Percentiles rank a stretch among this genome's conserved stretches.
Conservation (phyloP, 768 basidiomycete species). For the Amanita phalloides region DNA sequence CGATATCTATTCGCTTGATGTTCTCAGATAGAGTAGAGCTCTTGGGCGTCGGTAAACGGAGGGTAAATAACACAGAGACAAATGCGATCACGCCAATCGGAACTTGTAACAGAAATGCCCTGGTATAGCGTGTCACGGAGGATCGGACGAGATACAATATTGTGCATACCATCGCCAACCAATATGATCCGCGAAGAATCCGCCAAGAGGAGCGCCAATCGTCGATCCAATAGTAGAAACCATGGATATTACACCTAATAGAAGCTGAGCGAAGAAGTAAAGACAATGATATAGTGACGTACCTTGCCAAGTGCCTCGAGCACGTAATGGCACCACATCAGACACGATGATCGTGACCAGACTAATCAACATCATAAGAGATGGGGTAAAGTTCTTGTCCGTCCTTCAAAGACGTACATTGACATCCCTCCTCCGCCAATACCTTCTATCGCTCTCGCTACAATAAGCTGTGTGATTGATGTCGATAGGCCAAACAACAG, state of each 20-base stretch:
- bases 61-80: conserved; percentile 35
- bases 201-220: conserved; percentile 53
- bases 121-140: conserved; percentile 8
- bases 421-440: conserved; percentile 56
- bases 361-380: conserved; percentile 16
- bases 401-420: conserved; percentile 29
- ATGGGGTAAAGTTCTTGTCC: not conserved
- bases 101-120: conserved; percentile 52
- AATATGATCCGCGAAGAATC: conserved; percentile 48
- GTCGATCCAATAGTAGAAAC: conserved; percentile 30
- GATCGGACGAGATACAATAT: too few species aligned
- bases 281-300: not conserved
- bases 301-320: conserved; percentile 64
- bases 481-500: conserved; percentile 41
- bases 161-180: conserved; percentile 52
- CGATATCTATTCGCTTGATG: conserved; percentile 52
- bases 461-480: conserved; percentile 43
- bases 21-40: conserved; percentile 34
- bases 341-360: conserved; percentile 57
- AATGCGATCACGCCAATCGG: conserved; percentile 49
- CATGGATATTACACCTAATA: too few species aligned
- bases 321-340: conserved; percentile 51
- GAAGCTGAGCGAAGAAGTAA: not conserved
- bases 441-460: conserved; percentile 43
- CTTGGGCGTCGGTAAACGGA: conserved; percentile 37